Evolutionary conservation across 179 eudicot genomes (phyloP), one percentile per base, ranked within the genome.

Genomic region (Dionaea muscipula): DNA sequence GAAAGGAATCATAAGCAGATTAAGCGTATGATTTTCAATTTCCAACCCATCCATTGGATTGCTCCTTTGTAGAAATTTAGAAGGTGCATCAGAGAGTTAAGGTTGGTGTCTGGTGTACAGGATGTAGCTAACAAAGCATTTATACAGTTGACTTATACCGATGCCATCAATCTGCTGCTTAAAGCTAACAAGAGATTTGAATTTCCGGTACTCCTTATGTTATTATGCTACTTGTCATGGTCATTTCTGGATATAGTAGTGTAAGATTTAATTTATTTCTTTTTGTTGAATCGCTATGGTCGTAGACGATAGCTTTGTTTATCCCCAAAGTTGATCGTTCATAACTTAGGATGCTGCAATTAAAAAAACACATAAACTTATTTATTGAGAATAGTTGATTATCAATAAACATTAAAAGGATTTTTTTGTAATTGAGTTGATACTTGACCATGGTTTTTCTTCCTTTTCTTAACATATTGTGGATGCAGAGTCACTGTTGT

Each of bases 401-500:
- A n/a, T n/a, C n/a, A n/a, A n/a, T n/a, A n/a, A n/a, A n/a, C n/a
- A n/a, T n/a, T n/a, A n/a, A n/a, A n/a, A n/a, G n/a, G n/a, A n/a
- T n/a, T 4, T 20, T 14, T n/a, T 46, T 16, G 26, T 35, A 33
- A 21, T 38, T 36, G 11, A 3, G 15, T 40, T 46, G 27, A 40
- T 64, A 18, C 22, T 51, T 60, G 62, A 71, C 36, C 44, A 15
- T 33, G 41, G 49, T 68, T 49, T 33, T 48, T 46, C 40, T 51
- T 55, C 33, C 21, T n/a, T n/a, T n/a, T 56, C 55, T 53, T 55
- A 7, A 56, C 37, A 33, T 61, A 45, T 23, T 54, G 26, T 55
- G 60, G 37, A 41, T 59, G 51, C 80, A 90, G 97, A 80, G 97
- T 90, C 54, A 90, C 97, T 61, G 97, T 95, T 63, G 95, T 90